Evolutionary conservation across 768 basidiomycete species (phyloP).

Genomic region (Auricularia sp.): DNA sequence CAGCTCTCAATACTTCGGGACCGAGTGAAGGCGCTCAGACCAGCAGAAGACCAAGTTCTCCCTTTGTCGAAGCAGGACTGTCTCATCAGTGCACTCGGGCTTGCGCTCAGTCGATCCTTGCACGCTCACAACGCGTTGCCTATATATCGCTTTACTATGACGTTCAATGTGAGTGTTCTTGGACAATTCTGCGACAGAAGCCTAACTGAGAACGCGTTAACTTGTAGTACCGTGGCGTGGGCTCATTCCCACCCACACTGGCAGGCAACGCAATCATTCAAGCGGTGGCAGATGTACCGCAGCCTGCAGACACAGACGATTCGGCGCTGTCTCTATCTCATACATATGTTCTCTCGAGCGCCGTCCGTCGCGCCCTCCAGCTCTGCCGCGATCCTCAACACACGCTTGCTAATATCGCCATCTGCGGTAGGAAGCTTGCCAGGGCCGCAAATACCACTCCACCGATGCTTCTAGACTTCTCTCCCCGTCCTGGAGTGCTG

Average conservation of each 20-base stretch:
- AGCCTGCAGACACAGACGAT: not conserved
- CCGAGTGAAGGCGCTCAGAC: not conserved
- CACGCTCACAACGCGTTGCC: not conserved
- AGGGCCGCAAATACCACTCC: not conserved
- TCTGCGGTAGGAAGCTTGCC: not conserved
- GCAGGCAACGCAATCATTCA: not conserved
- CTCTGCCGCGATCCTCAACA: not conserved
- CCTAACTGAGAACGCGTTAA: too few species aligned
- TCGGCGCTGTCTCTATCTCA: not conserved
- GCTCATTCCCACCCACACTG: not conserved
- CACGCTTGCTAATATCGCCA: not conserved
- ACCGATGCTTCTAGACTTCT: not conserved
- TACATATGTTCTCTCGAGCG: not conserved
- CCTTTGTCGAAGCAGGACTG: not conserved
- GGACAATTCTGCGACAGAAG: too few species aligned
- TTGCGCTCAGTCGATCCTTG: not conserved
- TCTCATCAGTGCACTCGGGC: not conserved
- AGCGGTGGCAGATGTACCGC: not conserved
- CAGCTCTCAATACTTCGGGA: not conserved
- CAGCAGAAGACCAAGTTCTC: not conserved
- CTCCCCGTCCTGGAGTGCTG: not conserved
- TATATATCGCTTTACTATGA: not conserved
- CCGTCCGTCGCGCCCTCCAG: not conserved
- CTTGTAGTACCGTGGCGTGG: not conserved
- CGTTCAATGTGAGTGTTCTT: not conserved